These are phyloP conservation scores for Phaeotremella fagi DNA, from an alignment of 768 basidiomycete species.

Conservation along the genomic window DNA sequence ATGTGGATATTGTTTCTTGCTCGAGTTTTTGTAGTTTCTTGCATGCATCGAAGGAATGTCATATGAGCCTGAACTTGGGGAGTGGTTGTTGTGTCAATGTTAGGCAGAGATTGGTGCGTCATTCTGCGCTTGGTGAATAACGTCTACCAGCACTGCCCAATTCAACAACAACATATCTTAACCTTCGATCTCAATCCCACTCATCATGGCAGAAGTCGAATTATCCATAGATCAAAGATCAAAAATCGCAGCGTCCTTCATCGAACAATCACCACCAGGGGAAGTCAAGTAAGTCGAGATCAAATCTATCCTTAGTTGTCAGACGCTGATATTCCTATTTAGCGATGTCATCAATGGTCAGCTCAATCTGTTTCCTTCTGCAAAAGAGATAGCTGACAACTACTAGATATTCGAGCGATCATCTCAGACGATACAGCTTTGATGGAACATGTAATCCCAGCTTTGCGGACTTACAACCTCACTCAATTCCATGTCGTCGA, in stretches of 20 bases:
- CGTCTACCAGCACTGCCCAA: too few relatives aligned
- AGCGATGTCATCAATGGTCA: constrained; percentile 81
- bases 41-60: too few relatives aligned
- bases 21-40: too few relatives aligned
- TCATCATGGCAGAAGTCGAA: constrained; percentile 22
- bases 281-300: constrained; percentile 67
- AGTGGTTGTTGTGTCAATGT: too few relatives aligned
- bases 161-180: not conserved
- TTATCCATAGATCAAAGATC: constrained; percentile 31
- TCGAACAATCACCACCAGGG: constrained; percentile 87
- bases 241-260: constrained; percentile 62
- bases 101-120: too few relatives aligned
- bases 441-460: constrained; percentile 69
- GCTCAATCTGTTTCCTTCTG: not conserved
- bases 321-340: constrained; percentile 4
- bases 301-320: not conserved
- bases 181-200: not conserved
- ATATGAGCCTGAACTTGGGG: too few relatives aligned
- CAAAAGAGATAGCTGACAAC: constrained; percentile 1
- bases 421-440: constrained; percentile 81
- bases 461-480: constrained; percentile 76
- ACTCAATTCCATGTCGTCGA: constrained; percentile 82
- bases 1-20: too few relatives aligned
- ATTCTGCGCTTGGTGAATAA: too few relatives aligned
- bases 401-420: constrained; percentile 79